phyloP scores from a whole-genome alignment of 23 red algal species.

The Agarophyton chilense region DNA sequence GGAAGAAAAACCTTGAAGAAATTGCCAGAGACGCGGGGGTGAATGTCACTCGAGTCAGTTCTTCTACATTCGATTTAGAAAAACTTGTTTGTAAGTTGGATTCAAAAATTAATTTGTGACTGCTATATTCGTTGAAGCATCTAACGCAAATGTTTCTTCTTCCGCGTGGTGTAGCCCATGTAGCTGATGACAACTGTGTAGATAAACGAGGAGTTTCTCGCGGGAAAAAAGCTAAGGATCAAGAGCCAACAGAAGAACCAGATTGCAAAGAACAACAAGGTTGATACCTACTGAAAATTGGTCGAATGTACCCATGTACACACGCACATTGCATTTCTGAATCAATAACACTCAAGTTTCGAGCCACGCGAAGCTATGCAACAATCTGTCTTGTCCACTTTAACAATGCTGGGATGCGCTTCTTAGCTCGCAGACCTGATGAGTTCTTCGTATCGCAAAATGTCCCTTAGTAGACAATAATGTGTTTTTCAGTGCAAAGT shows the following conservation, averaged over 20 bases:
- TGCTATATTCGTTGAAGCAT: not conserved
- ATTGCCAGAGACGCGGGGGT: constrained; percentile 42
- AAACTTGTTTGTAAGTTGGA: constrained; percentile 44
- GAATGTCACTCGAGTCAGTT: constrained; percentile 41
- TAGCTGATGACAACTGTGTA: not conserved
- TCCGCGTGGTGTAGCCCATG: not conserved
- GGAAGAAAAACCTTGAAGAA: constrained; percentile 61
- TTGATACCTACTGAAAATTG: too few species aligned
- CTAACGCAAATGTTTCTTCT: not conserved
- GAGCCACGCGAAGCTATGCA: too few species aligned
- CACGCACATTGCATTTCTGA: not conserved
- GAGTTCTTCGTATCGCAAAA: too few species aligned
- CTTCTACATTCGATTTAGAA: constrained; percentile 39
- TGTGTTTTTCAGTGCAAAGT: too few species aligned
- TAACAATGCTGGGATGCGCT: too few species aligned
- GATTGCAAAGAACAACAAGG: not conserved
- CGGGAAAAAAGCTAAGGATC: not conserved
- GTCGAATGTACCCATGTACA: too few species aligned
- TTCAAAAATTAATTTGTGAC: constrained; percentile 23
- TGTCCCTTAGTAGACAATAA: too few species aligned
- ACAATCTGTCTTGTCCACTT: too few species aligned
- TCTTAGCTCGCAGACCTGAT: too few species aligned
- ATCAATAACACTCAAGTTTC: not conserved
- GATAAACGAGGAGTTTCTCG: not conserved
- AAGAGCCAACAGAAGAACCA: not conserved